Base-by-base conservation (phyloP, 2,329 filamentous ascomycete genomes). In the Plenodomus tracheiphilus region DNA sequence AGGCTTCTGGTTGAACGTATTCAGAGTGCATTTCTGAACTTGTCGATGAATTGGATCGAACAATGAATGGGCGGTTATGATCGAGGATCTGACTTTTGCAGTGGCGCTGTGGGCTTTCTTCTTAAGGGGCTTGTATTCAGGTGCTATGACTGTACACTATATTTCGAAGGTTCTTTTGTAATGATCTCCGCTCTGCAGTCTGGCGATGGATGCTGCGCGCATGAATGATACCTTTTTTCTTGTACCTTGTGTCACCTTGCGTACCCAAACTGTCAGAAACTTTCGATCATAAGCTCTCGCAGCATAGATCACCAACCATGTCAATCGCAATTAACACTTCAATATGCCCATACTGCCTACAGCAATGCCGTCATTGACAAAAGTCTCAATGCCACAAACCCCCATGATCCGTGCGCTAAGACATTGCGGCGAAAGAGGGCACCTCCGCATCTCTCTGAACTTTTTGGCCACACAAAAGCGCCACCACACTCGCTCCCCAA, bases 101-200 rank as follows among this genome's bases (percentile, higher is more conserved):
- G 47, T 25, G 49, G 49, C 46, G 52, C 50, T 47, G 47, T 47
- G 41, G 45, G 39, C 22, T 38, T 40, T 6, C 6, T 15, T 34
- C 41, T 49, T 39, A 20, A 34, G 35, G 39, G 22, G 40, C 34
- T 40, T 46, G 36, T 35, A 40, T 20, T 30, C 36, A 39, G n/a
- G 28, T 49, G 41, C 36, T 34, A 16, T 39, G 25, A 38, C 17
- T 68, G 62, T 66, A 64, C 18, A 62, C 42, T 58, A 63, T 49
- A 25, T 42, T 54, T 56, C 41, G 41, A 37, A 19, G 35, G 43
- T 47, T 11, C 59, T 40, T 44, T 58, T 61, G 61, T 69, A 62
- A 32, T 42, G 37, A 66, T 70, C 63, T 69, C 65, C 60, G 43
- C 65, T 69, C 62, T 55, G 28, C 28, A 32, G 28, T 32, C 28